These are phyloP conservation scores for Dothistroma pini DNA, from an alignment of 2,329 filamentous ascomycete species.

Conservation along the genomic window DNA sequence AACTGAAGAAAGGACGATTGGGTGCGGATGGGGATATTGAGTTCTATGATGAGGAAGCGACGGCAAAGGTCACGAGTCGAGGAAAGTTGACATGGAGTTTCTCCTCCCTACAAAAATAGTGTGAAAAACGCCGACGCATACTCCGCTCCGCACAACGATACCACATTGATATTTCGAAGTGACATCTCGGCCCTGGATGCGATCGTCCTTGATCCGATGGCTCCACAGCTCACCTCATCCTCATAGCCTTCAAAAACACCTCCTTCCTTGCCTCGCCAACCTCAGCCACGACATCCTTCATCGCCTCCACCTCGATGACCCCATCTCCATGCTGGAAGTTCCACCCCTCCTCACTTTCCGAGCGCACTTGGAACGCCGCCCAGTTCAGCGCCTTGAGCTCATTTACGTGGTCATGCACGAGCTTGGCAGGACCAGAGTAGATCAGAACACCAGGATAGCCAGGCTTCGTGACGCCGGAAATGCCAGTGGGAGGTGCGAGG, in stretches of 20 bases:
- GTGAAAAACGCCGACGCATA: background rate
- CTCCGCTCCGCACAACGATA: background rate
- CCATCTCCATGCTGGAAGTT: conserved; percentile 39
- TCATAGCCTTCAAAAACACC: conserved; percentile 33
- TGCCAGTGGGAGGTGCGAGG: conserved; percentile 32
- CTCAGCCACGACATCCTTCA: conserved; percentile 43
- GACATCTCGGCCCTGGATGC: background rate
- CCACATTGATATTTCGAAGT: background rate
- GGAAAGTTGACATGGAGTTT: background rate
- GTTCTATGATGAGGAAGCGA: conserved; percentile 73
- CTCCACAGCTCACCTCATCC: conserved; percentile 30
- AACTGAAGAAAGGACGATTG: conserved; percentile 67
- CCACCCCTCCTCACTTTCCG: conserved; percentile 41
- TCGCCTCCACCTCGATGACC: conserved; percentile 43
- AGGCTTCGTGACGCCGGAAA: conserved; percentile 46
- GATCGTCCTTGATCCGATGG: background rate
- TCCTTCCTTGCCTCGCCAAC: conserved; percentile 26
- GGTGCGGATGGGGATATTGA: conserved; percentile 82
- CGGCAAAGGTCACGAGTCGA: conserved; percentile 4
- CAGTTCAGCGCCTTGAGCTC: conserved; percentile 44
- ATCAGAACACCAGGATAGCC: conserved; percentile 46
- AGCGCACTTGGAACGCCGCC: conserved; percentile 46
- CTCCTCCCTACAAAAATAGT: background rate
- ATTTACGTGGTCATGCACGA: conserved; percentile 42
- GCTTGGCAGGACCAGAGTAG: conserved; percentile 39